Evolutionary conservation across 78 protist genomes (phyloP).

Genomic region (Dictyostelium firmibasis): DNA sequence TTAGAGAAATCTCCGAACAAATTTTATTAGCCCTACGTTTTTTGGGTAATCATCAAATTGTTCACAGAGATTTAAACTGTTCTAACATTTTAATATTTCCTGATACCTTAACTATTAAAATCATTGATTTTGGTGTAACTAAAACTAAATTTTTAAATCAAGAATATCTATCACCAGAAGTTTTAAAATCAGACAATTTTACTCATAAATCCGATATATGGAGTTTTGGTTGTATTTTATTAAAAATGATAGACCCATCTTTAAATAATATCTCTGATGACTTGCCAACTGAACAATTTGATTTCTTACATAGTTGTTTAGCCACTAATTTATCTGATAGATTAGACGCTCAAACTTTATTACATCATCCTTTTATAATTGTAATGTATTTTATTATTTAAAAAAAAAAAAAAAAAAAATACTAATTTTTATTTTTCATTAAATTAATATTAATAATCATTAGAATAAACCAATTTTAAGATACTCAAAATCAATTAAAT

Average conservation of each 20-base stretch:
- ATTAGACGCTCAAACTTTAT: background rate
- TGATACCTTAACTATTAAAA: background rate
- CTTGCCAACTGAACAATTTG: background rate
- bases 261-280: background rate
- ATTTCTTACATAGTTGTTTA: background rate
- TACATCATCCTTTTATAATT: background rate
- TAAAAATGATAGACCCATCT: background rate
- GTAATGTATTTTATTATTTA: background rate
- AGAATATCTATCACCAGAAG: background rate
- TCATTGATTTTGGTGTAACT: background rate
- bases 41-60: background rate
- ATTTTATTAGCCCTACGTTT: background rate
- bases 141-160: background rate
- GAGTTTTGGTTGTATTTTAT: background rate
- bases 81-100: background rate
- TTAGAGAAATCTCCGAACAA: background rate
- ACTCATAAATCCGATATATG: background rate
- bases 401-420: background rate
- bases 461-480: background rate
- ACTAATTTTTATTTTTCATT: background rate
- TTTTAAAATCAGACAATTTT: background rate
- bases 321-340: background rate
- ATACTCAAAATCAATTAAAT: background rate
- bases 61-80: background rate
- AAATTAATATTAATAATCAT: background rate